A percentile compares a stretch with the other conserved stretches of the same genome.
Evolutionary conservation across 768 basidiomycete species (phyloP).

Genomic region (Bullera alba): DNA sequence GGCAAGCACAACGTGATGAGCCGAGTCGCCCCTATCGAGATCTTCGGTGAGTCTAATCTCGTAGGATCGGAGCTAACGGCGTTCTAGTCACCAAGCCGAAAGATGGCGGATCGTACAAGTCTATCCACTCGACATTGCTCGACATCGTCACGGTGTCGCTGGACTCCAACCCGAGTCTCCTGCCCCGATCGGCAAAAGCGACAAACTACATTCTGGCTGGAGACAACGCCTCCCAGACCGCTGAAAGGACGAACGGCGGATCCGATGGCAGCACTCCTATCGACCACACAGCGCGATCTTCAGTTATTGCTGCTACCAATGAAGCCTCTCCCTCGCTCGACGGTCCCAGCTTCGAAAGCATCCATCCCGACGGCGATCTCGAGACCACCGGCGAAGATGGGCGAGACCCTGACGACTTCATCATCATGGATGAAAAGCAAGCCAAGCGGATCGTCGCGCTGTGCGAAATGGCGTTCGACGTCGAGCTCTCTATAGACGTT

Average conservation of each 20-base stretch:
- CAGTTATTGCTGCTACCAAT: neutral
- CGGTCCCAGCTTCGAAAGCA: neutral
- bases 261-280: neutral
- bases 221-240: slow-evolving; percentile 9
- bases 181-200: slow-evolving; percentile 52
- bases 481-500: slow-evolving; percentile 84
- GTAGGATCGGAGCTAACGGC: neutral
- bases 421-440: slow-evolving; percentile 84
- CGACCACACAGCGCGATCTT: neutral
- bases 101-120: slow-evolving; percentile 55
- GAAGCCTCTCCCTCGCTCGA: neutral
- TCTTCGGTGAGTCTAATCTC: slow-evolving; percentile 63
- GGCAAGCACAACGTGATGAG: slow-evolving; percentile 96
- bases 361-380: neutral
- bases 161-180: slow-evolving; percentile 73
- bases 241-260: neutral
- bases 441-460: slow-evolving; percentile 78
- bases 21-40: slow-evolving; percentile 73
- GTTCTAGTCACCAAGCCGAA: slow-evolving; percentile 62
- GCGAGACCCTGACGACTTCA: slow-evolving; percentile 81
- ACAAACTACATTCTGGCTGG: slow-evolving; percentile 45
- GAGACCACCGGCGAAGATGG: slow-evolving; percentile 7
- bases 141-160: slow-evolving; percentile 78
- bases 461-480: slow-evolving; percentile 72
- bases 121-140: slow-evolving; percentile 62